Percentiles rank a stretch among this genome's conserved stretches.
Conservation (phyloP, 2,329 filamentous ascomycete species). For the Chaetomiaceae sp. region DNA sequence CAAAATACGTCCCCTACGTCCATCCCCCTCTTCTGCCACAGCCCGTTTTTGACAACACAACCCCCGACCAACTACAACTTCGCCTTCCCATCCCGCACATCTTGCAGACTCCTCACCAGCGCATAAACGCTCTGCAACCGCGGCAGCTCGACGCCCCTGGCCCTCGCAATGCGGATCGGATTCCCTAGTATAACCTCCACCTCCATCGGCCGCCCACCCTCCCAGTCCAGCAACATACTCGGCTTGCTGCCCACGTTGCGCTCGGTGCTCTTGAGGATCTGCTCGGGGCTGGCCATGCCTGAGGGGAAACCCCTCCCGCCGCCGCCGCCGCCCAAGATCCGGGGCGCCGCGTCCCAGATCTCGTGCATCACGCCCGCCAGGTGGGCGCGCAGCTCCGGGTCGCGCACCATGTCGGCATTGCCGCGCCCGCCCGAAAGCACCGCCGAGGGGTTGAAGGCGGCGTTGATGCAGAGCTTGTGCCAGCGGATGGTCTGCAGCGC, state of each 20-base stretch:
- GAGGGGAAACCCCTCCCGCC: slow-evolving; percentile 53
- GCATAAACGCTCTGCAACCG: slow-evolving; percentile 64
- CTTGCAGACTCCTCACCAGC: slow-evolving; percentile 58
- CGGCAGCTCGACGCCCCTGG: slow-evolving; percentile 60
- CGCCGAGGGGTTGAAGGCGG: slow-evolving; percentile 68
- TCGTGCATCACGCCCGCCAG: slow-evolving; percentile 65
- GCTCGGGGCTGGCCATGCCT: slow-evolving; percentile 58
- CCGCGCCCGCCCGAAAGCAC: slow-evolving; percentile 61
- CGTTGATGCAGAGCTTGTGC: slow-evolving; percentile 76
- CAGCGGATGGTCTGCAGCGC: slow-evolving; percentile 67
- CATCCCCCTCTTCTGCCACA: too few relatives aligned
- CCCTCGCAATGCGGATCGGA: slow-evolving; percentile 60
- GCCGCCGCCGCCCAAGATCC: slow-evolving; percentile 58
- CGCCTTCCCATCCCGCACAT: slow-evolving; percentile 40
- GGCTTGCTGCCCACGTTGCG: slow-evolving; percentile 60
- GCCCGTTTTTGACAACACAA: too few relatives aligned
- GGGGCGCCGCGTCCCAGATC: slow-evolving; percentile 59
- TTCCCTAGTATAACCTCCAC: slow-evolving; percentile 70
- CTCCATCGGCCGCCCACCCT: slow-evolving; percentile 61
- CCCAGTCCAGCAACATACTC: slow-evolving; percentile 69
- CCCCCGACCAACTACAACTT: too few relatives aligned
- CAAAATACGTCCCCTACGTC: too few relatives aligned
- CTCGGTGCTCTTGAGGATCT: slow-evolving; percentile 59
- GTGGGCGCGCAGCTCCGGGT: slow-evolving; percentile 59
- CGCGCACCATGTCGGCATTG: slow-evolving; percentile 62